Percentiles rank a stretch among this genome's conserved stretches.
Conservation (phyloP, 192 early-diverging fungal species). For the Ambispora gerdemannii region DNA sequence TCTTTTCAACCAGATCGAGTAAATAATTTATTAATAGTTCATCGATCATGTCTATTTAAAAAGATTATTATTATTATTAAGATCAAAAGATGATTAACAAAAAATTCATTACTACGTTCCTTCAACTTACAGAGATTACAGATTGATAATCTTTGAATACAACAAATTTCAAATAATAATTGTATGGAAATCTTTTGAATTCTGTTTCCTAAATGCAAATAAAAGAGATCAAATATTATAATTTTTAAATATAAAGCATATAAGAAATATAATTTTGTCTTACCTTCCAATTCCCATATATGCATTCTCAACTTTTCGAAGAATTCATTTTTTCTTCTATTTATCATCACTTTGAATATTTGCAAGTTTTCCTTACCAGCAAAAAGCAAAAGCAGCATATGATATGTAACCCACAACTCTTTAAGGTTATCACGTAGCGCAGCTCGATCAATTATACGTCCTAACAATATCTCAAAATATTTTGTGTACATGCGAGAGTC, state of each 20-base stretch:
- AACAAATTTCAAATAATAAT: slow-evolving; percentile 63
- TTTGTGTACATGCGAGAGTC: slow-evolving; percentile 48
- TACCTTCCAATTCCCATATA: slow-evolving; percentile 37
- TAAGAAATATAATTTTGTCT: no score
- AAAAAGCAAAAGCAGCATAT: slow-evolving; percentile 43
- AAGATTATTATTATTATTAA: no score
- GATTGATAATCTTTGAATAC: slow-evolving; percentile 48
- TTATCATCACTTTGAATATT: slow-evolving; percentile 44
- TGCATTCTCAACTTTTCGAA: slow-evolving; percentile 50
- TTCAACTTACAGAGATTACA: slow-evolving; percentile 49
- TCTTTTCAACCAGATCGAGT: slow-evolving; percentile 58
- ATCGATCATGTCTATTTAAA: slow-evolving; percentile 52
- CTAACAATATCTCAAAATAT: slow-evolving; percentile 34
- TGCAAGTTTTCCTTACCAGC: slow-evolving; percentile 46
- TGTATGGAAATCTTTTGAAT: slow-evolving; percentile 47
- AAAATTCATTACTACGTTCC: no score
- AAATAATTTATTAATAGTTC: slow-evolving; percentile 47
- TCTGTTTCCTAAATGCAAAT: slow-evolving; percentile 9
- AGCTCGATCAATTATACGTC: slow-evolving; percentile 34
- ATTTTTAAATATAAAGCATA: not conserved
- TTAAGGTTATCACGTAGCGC: slow-evolving; percentile 24
- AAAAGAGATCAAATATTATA: slow-evolving; percentile 9
- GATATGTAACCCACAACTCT: slow-evolving; percentile 47
- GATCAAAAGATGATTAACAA: no score
- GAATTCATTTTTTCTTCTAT: slow-evolving; percentile 31